Percentiles rank a stretch among this genome's conserved stretches.
phyloP scores from a whole-genome alignment of 768 basidiomycete species.

The Tylopilus vinaceipallidus region DNA sequence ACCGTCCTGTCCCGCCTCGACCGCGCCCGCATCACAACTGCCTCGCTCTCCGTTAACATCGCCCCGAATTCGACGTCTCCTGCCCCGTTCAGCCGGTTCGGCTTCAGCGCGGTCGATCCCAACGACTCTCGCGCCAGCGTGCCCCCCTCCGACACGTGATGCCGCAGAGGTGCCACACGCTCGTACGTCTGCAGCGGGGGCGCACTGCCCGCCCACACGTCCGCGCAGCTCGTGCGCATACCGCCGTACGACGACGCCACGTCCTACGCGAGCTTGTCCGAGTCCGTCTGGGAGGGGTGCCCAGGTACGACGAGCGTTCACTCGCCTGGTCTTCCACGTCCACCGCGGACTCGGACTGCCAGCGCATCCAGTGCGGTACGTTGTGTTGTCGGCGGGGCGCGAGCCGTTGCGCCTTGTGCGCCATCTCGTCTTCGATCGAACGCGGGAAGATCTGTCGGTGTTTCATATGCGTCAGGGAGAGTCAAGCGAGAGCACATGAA shows the following conservation, averaged over 20 bases:
- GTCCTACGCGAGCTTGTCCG: background rate
- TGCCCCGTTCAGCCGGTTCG: slow-evolving; percentile 24
- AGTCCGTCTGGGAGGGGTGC: slow-evolving; percentile 6
- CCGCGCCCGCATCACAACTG: slow-evolving; percentile 45
- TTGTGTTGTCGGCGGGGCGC: slow-evolving; percentile 1
- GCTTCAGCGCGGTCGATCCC: slow-evolving; percentile 14
- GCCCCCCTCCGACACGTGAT: no score
- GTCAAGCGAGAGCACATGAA: no score
- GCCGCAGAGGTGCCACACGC: no score
- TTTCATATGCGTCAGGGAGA: no score
- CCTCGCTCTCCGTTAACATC: slow-evolving; percentile 36
- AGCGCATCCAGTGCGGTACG: no score
- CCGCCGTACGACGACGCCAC: background rate
- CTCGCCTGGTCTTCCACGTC: background rate
- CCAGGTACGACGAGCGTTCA: slow-evolving; percentile 14
- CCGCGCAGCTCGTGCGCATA: no score
- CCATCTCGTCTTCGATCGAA: slow-evolving; percentile 65
- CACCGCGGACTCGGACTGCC: no score
- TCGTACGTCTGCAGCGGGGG: no score
- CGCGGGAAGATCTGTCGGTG: slow-evolving; percentile 79
- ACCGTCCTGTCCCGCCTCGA: slow-evolving; percentile 26
- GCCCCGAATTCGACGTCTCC: slow-evolving; percentile 24
- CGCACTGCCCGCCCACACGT: no score
- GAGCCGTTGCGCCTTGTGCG: slow-evolving; percentile 45
- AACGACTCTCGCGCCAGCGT: no score